Evolutionary conservation across 75 land plant genomes (phyloP).

Genomic region (Pinus taeda): DNA sequence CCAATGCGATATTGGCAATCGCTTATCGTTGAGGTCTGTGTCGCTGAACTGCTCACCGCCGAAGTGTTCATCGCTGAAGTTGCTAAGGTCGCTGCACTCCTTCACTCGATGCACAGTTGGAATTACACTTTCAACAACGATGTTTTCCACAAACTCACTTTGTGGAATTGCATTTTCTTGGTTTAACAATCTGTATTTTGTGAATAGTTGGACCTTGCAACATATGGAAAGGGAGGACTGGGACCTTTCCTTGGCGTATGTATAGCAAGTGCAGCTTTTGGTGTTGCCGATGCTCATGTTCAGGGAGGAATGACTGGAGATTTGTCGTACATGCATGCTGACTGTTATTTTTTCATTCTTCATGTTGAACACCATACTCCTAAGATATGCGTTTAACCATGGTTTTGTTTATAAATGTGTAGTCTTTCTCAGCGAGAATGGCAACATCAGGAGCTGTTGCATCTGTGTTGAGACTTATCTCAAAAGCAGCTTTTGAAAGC

Average conservation of each 20-base stretch:
- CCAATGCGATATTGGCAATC: too few relatives aligned
- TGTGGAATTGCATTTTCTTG: too few relatives aligned
- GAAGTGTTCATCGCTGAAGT: too few relatives aligned
- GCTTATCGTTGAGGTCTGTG: too few relatives aligned
- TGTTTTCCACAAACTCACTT: neutral
- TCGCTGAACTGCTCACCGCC: too few relatives aligned
- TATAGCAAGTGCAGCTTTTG: slow-evolving; percentile 63
- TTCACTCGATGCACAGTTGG: too few relatives aligned
- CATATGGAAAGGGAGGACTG: slow-evolving; percentile 66
- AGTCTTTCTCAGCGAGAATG: slow-evolving; percentile 91
- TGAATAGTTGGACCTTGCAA: slow-evolving; percentile 74
- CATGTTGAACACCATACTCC: neutral
- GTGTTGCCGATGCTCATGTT: slow-evolving; percentile 89
- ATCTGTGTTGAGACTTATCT: slow-evolving; percentile 77
- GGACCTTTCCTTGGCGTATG: slow-evolving; percentile 74
- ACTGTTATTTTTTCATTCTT: slow-evolving; percentile 9
- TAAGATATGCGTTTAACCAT: neutral
- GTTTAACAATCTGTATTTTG: neutral
- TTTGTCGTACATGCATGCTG: slow-evolving; percentile 78
- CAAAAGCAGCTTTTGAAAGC: slow-evolving; percentile 50
- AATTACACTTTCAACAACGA: too few relatives aligned
- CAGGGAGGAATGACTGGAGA: slow-evolving; percentile 98
- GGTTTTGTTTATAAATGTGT: slow-evolving; percentile 9
- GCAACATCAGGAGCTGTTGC: slow-evolving; percentile 93
- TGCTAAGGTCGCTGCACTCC: too few relatives aligned